These are phyloP conservation scores for Penicillium samsonianum DNA, from an alignment of 495 filamentous ascomycete species.

Conservation along the genomic window DNA sequence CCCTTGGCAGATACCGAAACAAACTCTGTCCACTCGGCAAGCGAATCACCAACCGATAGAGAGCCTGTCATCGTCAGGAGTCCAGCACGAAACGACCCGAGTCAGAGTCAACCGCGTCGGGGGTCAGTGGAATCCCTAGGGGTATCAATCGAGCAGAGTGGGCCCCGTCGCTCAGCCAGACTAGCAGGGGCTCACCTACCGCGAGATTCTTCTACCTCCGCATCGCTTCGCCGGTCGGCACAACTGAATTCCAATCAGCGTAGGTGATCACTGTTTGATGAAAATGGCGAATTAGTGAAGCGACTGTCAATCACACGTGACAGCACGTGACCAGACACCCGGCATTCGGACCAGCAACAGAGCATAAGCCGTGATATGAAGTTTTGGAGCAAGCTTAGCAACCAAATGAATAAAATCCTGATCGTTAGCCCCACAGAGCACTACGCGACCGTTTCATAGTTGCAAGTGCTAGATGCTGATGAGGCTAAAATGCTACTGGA, in stretches of 20 bases:
- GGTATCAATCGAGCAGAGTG: slow-evolving; percentile 1
- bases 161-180: slow-evolving; percentile 1
- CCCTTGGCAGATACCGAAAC: neutral
- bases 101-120: neutral
- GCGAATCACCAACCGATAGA: slow-evolving; percentile 1
- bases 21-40: neutral
- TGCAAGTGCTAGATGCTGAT: no score
- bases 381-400: no score
- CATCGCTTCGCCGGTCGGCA: slow-evolving; percentile 1
- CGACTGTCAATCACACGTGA: no score
- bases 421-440: no score
- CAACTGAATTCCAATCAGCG: slow-evolving; percentile 2
- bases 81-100: neutral
- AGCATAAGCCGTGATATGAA: no score
- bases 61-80: neutral
- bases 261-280: neutral
- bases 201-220: neutral
- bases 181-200: neutral
- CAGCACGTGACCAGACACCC: no score
- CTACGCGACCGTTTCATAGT: no score
- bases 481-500: no score
- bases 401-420: no score
- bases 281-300: no score
- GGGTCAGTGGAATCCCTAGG: neutral
- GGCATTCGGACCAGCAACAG: no score